Percentiles rank a stretch among this genome's conserved stretches.
Conservation (phyloP, 331 rosid species). For the Phaseolus coccineus region DNA sequence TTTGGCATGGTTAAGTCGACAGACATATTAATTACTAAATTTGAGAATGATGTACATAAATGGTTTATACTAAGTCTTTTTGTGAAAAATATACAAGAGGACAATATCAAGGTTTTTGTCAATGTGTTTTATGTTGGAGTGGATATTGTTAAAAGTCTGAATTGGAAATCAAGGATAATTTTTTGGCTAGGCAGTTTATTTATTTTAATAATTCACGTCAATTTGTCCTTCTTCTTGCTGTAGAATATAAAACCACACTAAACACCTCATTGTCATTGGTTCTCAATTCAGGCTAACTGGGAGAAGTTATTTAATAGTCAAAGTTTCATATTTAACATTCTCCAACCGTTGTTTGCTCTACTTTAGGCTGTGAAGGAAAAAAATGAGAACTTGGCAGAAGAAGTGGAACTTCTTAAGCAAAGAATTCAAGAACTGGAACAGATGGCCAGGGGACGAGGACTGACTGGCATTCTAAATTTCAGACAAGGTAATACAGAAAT, state of each 20-base stretch:
- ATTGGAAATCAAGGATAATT: neutral
- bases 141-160: constrained; percentile 9
- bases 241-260: neutral
- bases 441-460: constrained; percentile 76
- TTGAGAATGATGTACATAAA: neutral
- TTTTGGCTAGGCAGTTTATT: constrained; percentile 19
- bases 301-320: constrained; percentile 26
- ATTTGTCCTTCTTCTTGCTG: constrained; percentile 2
- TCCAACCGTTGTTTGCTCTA: constrained; percentile 34
- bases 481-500: constrained; percentile 52
- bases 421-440: constrained; percentile 80
- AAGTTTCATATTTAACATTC: neutral
- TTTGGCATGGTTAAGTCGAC: constrained; percentile 35
- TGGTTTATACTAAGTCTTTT: constrained; percentile 3
- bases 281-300: constrained; percentile 30
- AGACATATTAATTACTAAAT: neutral
- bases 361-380: constrained; percentile 68
- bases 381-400: constrained; percentile 66
- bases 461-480: constrained; percentile 70
- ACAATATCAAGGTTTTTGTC: constrained; percentile 32
- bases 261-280: constrained; percentile 12
- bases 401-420: constrained; percentile 64
- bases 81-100: constrained; percentile 26
- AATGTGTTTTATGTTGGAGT: neutral
- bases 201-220: neutral